Base-by-base conservation (phyloP, 1,139 yeast species). In the Sporopachydermia cereana region DNA sequence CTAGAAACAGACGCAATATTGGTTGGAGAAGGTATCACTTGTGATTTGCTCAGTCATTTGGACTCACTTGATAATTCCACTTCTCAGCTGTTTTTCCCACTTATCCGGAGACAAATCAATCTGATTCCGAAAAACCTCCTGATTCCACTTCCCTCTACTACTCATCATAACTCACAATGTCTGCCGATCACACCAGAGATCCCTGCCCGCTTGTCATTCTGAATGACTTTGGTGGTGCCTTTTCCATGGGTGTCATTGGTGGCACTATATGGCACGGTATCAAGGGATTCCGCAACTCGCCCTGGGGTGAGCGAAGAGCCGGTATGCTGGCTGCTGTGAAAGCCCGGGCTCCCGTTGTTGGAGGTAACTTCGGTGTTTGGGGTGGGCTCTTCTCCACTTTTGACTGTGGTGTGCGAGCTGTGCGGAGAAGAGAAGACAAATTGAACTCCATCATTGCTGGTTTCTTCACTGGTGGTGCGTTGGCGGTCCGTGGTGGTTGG, bases 341-440 rank as follows among this genome's bases (percentile, higher is more conserved):
- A 63, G 86, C 96, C 48, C 77, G 98, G 65, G 98, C 96, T 2
- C 99, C 99, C 41, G 96, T 91, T 44, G 89, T 91, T 47, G 99
- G 98, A 52, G 99, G 99, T 59, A 91, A 91, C 67, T 91, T 91
- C 60, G 98, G 98, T 67, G 96, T 86, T 41, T 91, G 99, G 99
- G 99, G 98, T 71, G 99, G 99, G 49, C 71, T 91, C 56, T 91
- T 93, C 62, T 85, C 96, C 34, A 83, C 95, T 4, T 93, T 81
- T 62, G 98, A 91, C 66, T 91, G 99, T 72, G 76, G 91, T 24
- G 95, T 91, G 45, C 91, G 91, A 67, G 95, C 93, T 2, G 77
- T 91, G 36, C 84, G 99, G 70, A 84, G 85, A 66, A 85, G 96
- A 69, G 99, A 91, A 67, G 99, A 91, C 63, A 96, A 97, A 7